phyloP scores from a whole-genome alignment of 768 basidiomycete species.

The Amanita pseudoporphyria region DNA sequence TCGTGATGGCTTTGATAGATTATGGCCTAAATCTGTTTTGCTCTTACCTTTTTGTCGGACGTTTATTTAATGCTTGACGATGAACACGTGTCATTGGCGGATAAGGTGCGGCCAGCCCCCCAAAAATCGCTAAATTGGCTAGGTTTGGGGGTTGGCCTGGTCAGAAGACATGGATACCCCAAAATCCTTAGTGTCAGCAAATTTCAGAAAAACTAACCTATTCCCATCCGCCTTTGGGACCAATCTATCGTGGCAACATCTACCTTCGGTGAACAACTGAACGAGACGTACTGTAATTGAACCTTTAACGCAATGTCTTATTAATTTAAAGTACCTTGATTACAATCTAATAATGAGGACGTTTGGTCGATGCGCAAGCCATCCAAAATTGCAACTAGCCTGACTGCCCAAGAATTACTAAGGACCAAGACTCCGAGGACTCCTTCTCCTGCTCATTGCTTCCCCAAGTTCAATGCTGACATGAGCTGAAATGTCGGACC shows the following conservation, averaged over 20 bases:
- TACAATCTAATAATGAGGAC: too few relatives aligned
- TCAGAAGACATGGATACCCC: conserved; percentile 1
- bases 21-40: background rate
- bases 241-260: background rate
- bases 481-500: background rate
- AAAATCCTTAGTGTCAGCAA: background rate
- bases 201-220: background rate
- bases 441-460: background rate
- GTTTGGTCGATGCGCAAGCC: too few relatives aligned
- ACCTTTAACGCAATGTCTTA: too few relatives aligned
- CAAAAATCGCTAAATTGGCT: background rate
- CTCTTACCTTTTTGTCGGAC: background rate
- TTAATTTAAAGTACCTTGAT: too few relatives aligned
- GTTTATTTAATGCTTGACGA: background rate
- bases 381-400: too few relatives aligned
- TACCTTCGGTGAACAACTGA: background rate
- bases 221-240: background rate
- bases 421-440: background rate
- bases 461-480: background rate
- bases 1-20: background rate
- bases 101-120: background rate
- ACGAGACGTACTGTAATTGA: too few relatives aligned
- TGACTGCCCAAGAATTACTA: too few relatives aligned
- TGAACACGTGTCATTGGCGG: conserved; percentile 2
- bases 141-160: background rate